These are phyloP conservation scores for Hydnomerulius pinastri DNA, from an alignment of 768 basidiomycete genomes.

Conservation along the genomic window DNA sequence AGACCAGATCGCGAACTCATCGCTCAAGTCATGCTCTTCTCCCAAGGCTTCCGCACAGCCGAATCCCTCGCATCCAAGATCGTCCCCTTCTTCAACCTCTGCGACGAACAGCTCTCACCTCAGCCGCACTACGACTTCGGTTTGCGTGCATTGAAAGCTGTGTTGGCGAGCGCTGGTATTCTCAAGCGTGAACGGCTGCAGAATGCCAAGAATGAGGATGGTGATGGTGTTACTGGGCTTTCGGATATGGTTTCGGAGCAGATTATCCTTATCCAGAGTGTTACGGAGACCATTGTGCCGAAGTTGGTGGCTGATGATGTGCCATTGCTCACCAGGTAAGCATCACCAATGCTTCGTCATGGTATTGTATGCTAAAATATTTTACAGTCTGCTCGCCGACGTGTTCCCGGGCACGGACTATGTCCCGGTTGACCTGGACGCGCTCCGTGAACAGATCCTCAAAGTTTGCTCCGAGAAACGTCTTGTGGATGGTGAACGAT, in stretches of 20 bases:
- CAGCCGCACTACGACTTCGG: constrained; percentile 99
- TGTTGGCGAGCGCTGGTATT: constrained; percentile 95
- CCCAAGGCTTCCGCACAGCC: constrained; percentile 97
- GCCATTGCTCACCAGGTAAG: constrained; percentile 86
- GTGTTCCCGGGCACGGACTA: constrained; percentile 98
- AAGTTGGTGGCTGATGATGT: constrained; percentile 98
- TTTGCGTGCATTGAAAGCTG: constrained; percentile 94
- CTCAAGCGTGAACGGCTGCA: constrained; percentile 90
- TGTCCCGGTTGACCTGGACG: constrained; percentile 83
- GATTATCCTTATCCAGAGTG: constrained; percentile 96
- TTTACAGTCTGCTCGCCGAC: constrained; percentile 80
- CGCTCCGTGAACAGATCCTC: constrained; percentile 80
- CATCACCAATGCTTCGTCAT: neutral
- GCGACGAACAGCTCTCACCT: constrained; percentile 93
- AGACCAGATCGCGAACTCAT: constrained; percentile 97
- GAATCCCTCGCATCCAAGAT: constrained; percentile 98
- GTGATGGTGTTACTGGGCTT: constrained; percentile 49
- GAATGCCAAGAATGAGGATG: constrained; percentile 39
- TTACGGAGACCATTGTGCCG: constrained; percentile 97
- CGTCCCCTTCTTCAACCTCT: constrained; percentile 99
- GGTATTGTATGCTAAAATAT: neutral
- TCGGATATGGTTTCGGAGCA: constrained; percentile 85
- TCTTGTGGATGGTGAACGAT: constrained; percentile 82
- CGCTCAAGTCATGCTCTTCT: constrained; percentile 99
- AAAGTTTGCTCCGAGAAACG: constrained; percentile 86